Percentiles rank a stretch among this genome's conserved stretches.
phyloP scores from a whole-genome alignment of 2,329 filamentous ascomycete species.

The Epichloe aotearoae region DNA sequence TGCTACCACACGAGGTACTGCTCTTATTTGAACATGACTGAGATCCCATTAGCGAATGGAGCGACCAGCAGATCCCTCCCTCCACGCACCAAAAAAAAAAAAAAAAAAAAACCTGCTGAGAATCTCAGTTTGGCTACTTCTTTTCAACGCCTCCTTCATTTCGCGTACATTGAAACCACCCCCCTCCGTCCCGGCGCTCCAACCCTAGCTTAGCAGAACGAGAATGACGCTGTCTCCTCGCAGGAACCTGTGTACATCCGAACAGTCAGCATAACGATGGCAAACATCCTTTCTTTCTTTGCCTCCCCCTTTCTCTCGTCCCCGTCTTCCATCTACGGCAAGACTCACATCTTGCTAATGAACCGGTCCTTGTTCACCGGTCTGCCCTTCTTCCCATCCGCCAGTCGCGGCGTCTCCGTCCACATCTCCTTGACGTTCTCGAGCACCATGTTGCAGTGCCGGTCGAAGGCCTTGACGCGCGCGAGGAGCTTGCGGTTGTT shows the following conservation, averaged over 20 bases:
- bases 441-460: conserved; percentile 98
- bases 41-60: no score
- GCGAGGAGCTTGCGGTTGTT: conserved; percentile 98
- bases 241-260: conserved; percentile 50
- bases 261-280: neutral
- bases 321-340: neutral
- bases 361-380: conserved; percentile 96
- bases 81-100: neutral
- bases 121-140: neutral
- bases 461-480: conserved; percentile 94
- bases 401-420: conserved; percentile 80
- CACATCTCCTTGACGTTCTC: conserved; percentile 97
- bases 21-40: no score
- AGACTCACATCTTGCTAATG: conserved; percentile 78
- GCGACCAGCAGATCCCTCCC: no score
- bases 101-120: neutral
- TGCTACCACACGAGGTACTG: no score
- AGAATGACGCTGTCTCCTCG: conserved; percentile 80
- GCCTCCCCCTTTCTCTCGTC: no score
- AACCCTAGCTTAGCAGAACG: conserved; percentile 60
- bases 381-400: conserved; percentile 76
- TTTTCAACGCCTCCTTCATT: neutral
- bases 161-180: neutral
- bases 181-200: no score
- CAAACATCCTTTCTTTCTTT: neutral